Conservation (phyloP, 768 basidiomycete species). For the Mycena kentingensis region DNA sequence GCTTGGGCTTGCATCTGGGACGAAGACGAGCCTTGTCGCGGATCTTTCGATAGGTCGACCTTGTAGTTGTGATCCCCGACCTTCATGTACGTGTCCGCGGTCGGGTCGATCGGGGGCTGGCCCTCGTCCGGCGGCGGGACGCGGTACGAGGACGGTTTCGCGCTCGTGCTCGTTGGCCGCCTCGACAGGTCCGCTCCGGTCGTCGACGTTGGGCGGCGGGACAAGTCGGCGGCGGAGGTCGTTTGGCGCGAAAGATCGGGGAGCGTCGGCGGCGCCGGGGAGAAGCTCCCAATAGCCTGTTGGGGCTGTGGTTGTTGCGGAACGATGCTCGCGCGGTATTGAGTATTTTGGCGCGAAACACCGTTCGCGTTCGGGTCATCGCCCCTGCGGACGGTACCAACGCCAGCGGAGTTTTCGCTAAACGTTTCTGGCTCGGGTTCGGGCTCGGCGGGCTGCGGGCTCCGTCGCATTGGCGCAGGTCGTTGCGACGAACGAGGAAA, state of each 20-base stretch:
- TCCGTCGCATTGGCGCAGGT: conserved; percentile 30
- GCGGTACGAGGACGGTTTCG: conserved; percentile 25
- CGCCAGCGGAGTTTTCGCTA: conserved; percentile 62
- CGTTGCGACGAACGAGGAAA: conserved; percentile 51
- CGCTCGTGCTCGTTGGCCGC: conserved; percentile 22
- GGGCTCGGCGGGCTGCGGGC: conserved; percentile 30
- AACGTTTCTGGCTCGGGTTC: conserved; percentile 39
- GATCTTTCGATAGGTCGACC: conserved; percentile 66
- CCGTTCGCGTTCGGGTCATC: conserved; percentile 35
- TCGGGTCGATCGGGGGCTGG: conserved; percentile 65
- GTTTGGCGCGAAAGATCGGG: too few species aligned
- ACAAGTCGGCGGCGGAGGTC: not conserved
- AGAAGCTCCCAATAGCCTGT: conserved; percentile 8
- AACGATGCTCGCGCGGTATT: conserved; percentile 26
- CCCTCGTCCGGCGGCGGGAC: conserved; percentile 48
- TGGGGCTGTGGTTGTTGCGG: conserved; percentile 9
- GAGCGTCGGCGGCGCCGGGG: not conserved
- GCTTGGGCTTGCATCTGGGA: conserved; percentile 17
- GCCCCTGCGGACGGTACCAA: conserved; percentile 58
- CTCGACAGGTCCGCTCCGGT: conserved; percentile 18
- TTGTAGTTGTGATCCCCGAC: conserved; percentile 68
- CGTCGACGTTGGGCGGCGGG: conserved; percentile 14
- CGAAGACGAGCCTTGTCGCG: conserved; percentile 40
- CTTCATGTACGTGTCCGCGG: conserved; percentile 66
- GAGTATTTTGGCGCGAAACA: conserved; percentile 37